Percentiles rank a stretch among this genome's conserved stretches.
Evolutionary conservation across 1,284 basidiomycete species (phyloP).

Genomic region (Austroboletus novae-zelandiae): DNA sequence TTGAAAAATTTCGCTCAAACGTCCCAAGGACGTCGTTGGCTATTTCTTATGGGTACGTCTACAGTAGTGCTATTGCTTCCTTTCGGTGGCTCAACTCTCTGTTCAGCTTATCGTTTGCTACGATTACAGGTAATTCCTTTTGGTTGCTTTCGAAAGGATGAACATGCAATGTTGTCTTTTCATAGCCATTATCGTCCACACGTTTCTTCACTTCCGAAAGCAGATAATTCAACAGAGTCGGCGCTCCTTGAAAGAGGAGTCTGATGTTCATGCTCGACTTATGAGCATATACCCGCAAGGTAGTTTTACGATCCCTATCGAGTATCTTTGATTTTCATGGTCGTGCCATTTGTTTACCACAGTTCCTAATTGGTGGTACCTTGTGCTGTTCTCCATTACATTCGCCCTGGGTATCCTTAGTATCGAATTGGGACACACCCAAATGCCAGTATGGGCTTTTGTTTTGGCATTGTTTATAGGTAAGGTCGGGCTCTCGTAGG

Average conservation of each 20-base stretch:
- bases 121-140: too few relatives aligned
- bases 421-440: slow-evolving; percentile 58
- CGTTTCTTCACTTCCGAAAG: slow-evolving; percentile 62
- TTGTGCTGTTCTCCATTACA: slow-evolving; percentile 34
- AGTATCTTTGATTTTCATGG: too few relatives aligned
- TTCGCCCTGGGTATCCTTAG: slow-evolving; percentile 53
- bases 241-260: slow-evolving; percentile 52
- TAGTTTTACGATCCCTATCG: too few relatives aligned
- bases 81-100: not conserved
- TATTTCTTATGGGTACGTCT: slow-evolving; percentile 45
- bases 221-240: slow-evolving; percentile 52
- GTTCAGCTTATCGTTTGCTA: slow-evolving; percentile 52
- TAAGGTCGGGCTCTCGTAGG: slow-evolving; percentile 2
- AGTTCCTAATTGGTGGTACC: slow-evolving; percentile 35
- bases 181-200: slow-evolving; percentile 68
- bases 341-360: not conserved
- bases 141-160: too few relatives aligned
- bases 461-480: slow-evolving; percentile 41
- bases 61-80: not conserved
- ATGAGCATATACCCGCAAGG: slow-evolving; percentile 64
- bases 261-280: slow-evolving; percentile 66
- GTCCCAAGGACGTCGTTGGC: slow-evolving; percentile 46
- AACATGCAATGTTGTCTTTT: too few relatives aligned
- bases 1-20: not conserved
- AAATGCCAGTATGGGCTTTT: slow-evolving; percentile 55